These are phyloP conservation scores for Apiotrichum sp. DNA, from an alignment of 1,284 basidiomycete genomes.

Conservation along the genomic window DNA sequence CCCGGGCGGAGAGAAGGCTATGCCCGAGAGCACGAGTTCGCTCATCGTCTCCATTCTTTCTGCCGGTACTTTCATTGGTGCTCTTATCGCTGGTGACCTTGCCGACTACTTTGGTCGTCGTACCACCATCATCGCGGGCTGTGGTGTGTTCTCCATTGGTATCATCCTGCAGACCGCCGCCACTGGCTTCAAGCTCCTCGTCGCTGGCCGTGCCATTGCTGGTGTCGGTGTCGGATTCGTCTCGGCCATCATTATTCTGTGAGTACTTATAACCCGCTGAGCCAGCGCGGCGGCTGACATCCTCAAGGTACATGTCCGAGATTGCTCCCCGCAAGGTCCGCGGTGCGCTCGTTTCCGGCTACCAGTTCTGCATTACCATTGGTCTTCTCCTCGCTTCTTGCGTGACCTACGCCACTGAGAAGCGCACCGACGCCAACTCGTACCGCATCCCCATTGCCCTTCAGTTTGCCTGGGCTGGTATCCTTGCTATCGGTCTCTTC, in stretches of 20 bases:
- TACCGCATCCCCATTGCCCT: conserved; percentile 75
- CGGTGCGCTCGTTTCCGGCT: conserved; percentile 73
- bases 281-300: no score
- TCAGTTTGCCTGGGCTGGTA: conserved; percentile 55
- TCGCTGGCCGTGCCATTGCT: conserved; percentile 48
- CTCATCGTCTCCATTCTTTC: conserved; percentile 48
- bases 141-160: conserved; percentile 46
- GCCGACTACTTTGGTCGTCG: conserved; percentile 48
- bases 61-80: conserved; percentile 48
- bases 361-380: conserved; percentile 79
- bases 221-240: conserved; percentile 52
- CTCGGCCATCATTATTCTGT: conserved; percentile 55
- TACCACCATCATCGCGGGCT: conserved; percentile 45
- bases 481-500: conserved; percentile 50
- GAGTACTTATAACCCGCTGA: not conserved
- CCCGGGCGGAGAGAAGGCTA: conserved; percentile 12
- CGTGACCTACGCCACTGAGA: conserved; percentile 68
- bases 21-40: conserved; percentile 34
- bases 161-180: conserved; percentile 48
- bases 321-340: conserved; percentile 64
- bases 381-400: conserved; percentile 71
- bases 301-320: conserved; percentile 56
- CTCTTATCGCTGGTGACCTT: conserved; percentile 47
- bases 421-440: conserved; percentile 55
- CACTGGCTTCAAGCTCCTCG: conserved; percentile 42